phyloP scores from a whole-genome alignment of 1,139 yeast genomes.

The Blastobotrys raffinosifermentans region DNA sequence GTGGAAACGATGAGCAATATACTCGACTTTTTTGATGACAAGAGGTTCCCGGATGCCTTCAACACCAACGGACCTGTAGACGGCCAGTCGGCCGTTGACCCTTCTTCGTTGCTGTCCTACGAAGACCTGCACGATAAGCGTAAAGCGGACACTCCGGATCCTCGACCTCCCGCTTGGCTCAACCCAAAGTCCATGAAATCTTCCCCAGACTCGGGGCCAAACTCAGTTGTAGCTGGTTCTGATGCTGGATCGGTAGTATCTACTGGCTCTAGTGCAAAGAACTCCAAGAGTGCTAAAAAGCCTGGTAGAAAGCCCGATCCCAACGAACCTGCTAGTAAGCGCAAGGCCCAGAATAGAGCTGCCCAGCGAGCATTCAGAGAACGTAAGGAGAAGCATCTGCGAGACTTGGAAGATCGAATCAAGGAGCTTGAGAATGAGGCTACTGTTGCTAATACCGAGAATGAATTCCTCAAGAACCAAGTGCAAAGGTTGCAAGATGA shows the following conservation, averaged over 20 bases:
- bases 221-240: neutral
- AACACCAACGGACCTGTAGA: neutral
- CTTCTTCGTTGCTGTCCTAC: neutral
- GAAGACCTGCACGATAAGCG: neutral
- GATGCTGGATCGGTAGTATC: neutral
- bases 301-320: slow-evolving; percentile 74
- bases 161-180: slow-evolving; percentile 1
- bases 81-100: neutral
- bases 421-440: slow-evolving; percentile 63
- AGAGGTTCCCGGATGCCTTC: neutral
- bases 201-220: neutral
- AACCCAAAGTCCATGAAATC: neutral
- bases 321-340: slow-evolving; percentile 72
- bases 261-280: neutral
- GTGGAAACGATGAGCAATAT: neutral
- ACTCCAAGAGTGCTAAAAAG: slow-evolving; percentile 24
- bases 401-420: slow-evolving; percentile 79
- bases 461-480: slow-evolving; percentile 69
- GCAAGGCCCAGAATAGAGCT: slow-evolving; percentile 97
- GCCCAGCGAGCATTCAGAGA: slow-evolving; percentile 96
- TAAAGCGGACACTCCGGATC: neutral
- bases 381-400: slow-evolving; percentile 80
- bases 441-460: slow-evolving; percentile 56
- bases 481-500: slow-evolving; percentile 70
- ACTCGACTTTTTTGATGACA: neutral